These are phyloP conservation scores for Jacaranda mimosifolia DNA, from an alignment of 257 asterid genomes.

Conservation along the genomic window DNA sequence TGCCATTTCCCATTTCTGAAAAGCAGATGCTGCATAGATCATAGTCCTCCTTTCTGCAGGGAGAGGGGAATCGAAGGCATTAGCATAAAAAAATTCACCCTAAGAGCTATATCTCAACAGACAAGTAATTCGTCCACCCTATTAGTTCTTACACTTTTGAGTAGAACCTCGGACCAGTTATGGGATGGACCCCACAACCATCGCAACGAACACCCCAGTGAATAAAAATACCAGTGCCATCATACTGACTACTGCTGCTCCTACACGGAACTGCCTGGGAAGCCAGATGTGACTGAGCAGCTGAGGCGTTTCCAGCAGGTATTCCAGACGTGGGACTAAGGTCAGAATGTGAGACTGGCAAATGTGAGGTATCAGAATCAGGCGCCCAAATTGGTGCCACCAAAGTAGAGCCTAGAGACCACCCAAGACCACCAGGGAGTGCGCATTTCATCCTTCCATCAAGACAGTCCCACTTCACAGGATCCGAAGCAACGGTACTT, in stretches of 20 bases:
- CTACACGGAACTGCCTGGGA: constrained; percentile 34
- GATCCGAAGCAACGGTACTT: constrained; percentile 34
- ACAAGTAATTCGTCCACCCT: neutral
- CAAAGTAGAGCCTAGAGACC: constrained; percentile 24
- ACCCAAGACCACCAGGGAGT: constrained; percentile 30
- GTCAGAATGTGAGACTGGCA: constrained; percentile 2
- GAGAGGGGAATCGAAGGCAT: neutral
- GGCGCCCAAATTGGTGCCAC: constrained; percentile 8
- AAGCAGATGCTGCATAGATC: constrained; percentile 86
- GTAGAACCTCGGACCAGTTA: constrained; percentile 87
- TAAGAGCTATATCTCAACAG: neutral
- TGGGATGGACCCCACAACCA: constrained; percentile 87
- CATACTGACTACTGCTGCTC: constrained; percentile 44
- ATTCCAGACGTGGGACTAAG: constrained; percentile 46
- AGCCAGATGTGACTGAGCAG: constrained; percentile 27
- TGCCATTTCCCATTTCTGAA: constrained; percentile 59
- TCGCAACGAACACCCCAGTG: constrained; percentile 91
- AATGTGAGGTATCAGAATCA: neutral
- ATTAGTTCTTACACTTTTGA: constrained; percentile 78
- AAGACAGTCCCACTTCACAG: neutral
- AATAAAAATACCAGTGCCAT: constrained; percentile 48
- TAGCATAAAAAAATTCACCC: neutral
- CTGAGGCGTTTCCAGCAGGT: constrained; percentile 34
- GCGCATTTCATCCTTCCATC: constrained; percentile 24
- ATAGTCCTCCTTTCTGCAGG: constrained; percentile 74